phyloP scores from a whole-genome alignment of 116 monocot genomes.

The Cymodocea nodosa region DNA sequence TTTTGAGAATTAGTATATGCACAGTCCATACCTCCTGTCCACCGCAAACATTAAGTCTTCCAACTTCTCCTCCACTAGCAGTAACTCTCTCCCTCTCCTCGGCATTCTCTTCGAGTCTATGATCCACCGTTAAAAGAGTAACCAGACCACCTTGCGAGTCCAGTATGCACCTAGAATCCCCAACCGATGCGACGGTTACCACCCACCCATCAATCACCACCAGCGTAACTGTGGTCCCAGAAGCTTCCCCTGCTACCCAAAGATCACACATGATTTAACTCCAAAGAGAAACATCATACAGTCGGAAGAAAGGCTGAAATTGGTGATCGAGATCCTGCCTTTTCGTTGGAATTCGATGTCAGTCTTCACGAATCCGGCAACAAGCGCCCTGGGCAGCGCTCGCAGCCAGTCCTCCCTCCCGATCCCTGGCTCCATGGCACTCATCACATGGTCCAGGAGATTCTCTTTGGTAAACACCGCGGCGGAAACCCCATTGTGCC shows the following conservation, averaged over 20 bases:
- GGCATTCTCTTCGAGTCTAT: constrained; percentile 84
- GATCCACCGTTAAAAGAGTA: constrained; percentile 82
- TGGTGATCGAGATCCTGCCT: constrained; percentile 23
- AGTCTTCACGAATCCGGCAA: constrained; percentile 91
- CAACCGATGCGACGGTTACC: constrained; percentile 92
- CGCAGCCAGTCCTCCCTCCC: constrained; percentile 82
- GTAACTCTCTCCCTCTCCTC: constrained; percentile 85
- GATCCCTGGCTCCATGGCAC: constrained; percentile 68
- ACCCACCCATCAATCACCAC: constrained; percentile 91
- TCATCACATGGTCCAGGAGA: constrained; percentile 79
- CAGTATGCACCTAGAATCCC: constrained; percentile 92
- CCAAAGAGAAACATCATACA: too few species aligned
- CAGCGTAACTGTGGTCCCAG: constrained; percentile 86
- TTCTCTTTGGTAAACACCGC: constrained; percentile 86
- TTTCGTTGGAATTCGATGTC: constrained; percentile 92
- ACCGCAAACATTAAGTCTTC: constrained; percentile 82
- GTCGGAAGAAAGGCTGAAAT: background rate
- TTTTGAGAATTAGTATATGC: background rate
- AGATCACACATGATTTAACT: background rate
- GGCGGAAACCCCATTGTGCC: constrained; percentile 93
- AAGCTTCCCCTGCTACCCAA: constrained; percentile 48
- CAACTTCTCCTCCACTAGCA: constrained; percentile 90
- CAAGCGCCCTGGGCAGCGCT: constrained; percentile 72
- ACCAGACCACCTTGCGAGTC: constrained; percentile 62
- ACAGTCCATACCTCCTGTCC: constrained; percentile 57